Percentiles rank a stretch among this genome's conserved stretches.
phyloP scores from a whole-genome alignment of 495 filamentous ascomycete species.

The Xylaria palmicola region DNA sequence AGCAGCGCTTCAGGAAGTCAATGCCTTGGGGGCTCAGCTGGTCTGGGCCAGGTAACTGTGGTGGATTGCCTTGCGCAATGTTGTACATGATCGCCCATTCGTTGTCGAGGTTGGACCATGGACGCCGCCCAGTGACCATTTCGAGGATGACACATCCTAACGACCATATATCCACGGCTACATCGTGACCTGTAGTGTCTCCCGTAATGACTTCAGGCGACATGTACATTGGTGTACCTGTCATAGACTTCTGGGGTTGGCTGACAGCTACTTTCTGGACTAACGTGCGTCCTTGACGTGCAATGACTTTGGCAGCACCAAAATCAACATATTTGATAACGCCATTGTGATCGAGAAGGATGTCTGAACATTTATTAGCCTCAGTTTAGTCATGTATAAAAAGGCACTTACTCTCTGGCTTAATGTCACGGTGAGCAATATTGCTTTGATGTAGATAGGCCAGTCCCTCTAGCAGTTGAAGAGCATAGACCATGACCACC shows the following conservation, averaged over 20 bases:
- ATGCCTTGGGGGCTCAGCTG: constrained; percentile 83
- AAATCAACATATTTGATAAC: constrained; percentile 99
- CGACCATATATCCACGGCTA: constrained; percentile 96
- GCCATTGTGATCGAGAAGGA: constrained; percentile 94
- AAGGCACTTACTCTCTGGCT: constrained; percentile 79
- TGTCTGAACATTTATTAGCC: constrained; percentile 54
- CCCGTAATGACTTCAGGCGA: constrained; percentile 97
- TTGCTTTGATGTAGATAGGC: constrained; percentile 88
- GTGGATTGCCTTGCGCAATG: constrained; percentile 93
- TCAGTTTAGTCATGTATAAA: not conserved
- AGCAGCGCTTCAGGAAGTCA: constrained; percentile 85
- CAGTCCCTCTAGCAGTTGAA: constrained; percentile 93
- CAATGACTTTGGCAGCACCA: constrained; percentile 95
- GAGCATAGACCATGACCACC: constrained; percentile 94
- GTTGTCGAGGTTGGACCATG: constrained; percentile 97
- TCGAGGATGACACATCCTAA: constrained; percentile 95
- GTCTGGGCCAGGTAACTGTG: constrained; percentile 74
- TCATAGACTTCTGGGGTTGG: constrained; percentile 87
- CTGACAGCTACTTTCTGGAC: constrained; percentile 57
- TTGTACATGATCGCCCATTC: constrained; percentile 99
- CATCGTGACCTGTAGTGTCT: constrained; percentile 66
- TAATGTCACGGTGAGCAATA: constrained; percentile 96
- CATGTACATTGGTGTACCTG: constrained; percentile 99
- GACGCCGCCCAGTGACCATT: constrained; percentile 93
- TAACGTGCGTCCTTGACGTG: constrained; percentile 86